A percentile compares a stretch with the other conserved stretches of the same genome.
These are phyloP conservation scores for Penicillium pulvis DNA, from an alignment of 495 filamentous ascomycete genomes.

Conservation along the genomic window DNA sequence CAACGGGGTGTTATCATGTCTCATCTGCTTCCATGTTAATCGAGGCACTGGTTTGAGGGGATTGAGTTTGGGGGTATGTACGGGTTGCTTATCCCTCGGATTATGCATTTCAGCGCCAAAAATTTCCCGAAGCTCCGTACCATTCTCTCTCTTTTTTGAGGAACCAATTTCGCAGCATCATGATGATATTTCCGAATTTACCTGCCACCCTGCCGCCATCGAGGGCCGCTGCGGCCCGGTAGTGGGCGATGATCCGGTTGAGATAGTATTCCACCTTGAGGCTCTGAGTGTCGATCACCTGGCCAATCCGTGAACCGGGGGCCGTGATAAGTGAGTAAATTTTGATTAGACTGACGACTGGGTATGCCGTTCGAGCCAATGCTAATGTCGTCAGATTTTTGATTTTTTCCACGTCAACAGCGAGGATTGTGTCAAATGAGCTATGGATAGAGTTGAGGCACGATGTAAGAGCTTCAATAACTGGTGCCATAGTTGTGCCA, in stretches of 20 bases:
- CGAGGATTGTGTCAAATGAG: conserved; percentile 69
- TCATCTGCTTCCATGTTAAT: conserved; percentile 18
- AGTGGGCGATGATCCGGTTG: conserved; percentile 64
- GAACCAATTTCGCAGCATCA: conserved; percentile 76
- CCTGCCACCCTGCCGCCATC: conserved; percentile 68
- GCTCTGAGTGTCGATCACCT: conserved; percentile 72
- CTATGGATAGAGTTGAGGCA: conserved; percentile 73
- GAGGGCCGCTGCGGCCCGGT: conserved; percentile 62
- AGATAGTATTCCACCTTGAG: conserved; percentile 77
- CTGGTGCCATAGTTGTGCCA: conserved; percentile 56
- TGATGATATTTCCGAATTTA: conserved; percentile 76
- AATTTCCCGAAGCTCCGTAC: conserved; percentile 30
- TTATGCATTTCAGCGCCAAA: conserved; percentile 23
- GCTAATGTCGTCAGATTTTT: conserved; percentile 74
- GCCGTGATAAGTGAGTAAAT: conserved; percentile 77
- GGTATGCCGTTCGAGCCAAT: conserved; percentile 78
- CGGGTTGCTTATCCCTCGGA: conserved; percentile 9
- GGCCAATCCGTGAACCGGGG: conserved; percentile 69
- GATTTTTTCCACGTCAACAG: conserved; percentile 61
- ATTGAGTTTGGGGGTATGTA: background rate
- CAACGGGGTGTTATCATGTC: conserved; percentile 52
- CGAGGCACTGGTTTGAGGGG: conserved; percentile 44
- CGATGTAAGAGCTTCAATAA: conserved; percentile 70
- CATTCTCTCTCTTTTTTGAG: conserved; percentile 48
- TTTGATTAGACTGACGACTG: conserved; percentile 84